Evolutionary conservation across 2,329 filamentous ascomycete genomes (phyloP), one percentile per base, ranked within the genome.

Genomic region (Stemphylium vesicarium): DNA sequence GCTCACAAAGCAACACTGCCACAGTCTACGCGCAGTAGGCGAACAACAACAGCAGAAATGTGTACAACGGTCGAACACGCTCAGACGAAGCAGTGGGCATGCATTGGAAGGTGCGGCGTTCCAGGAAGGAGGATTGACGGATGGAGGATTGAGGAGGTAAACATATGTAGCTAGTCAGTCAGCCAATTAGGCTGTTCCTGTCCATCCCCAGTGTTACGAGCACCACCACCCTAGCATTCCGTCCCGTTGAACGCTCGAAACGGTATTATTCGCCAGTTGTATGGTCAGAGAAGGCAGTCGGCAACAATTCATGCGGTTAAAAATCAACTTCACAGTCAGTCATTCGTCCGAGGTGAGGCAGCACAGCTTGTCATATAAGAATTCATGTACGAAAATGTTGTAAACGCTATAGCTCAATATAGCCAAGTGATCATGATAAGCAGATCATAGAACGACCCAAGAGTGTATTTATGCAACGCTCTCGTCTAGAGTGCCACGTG

Each of bases 121-220:
- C 60, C 53, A 60, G 15, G 39, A 44, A 64, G 62, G 56, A 67
- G 56, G 63, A 54, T 62, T 62, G 63, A 69, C 60, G 64, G 63
- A 52, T 59, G 62, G 66, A 68, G 63, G 68, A 53, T 24, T 62
- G 61, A 59, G 57, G 61, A 70, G 63, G 69, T 73, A 70, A 70
- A 74, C 71, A 73, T 65, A 63, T 68, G 56, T 56, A 69, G 69
- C 69, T 70, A 74, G 68, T 67, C 65, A 64, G 66, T 66, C 63
- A 66, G 59, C 70, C 70, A 73, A 75, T 73, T 68, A 71, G 68
- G 65, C 71, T 66, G 66, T 62, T 48, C 63, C 67, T 63, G 64
- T 72, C 65, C 42, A 36, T 65, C 47, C 53, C 59, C 61, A 65
- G 67, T 70, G 56, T 67, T 55, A 71, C 71, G 60, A 72, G 66